phyloP scores from a whole-genome alignment of 2,329 filamentous ascomycete genomes.

The Macrophomina tecta region DNA sequence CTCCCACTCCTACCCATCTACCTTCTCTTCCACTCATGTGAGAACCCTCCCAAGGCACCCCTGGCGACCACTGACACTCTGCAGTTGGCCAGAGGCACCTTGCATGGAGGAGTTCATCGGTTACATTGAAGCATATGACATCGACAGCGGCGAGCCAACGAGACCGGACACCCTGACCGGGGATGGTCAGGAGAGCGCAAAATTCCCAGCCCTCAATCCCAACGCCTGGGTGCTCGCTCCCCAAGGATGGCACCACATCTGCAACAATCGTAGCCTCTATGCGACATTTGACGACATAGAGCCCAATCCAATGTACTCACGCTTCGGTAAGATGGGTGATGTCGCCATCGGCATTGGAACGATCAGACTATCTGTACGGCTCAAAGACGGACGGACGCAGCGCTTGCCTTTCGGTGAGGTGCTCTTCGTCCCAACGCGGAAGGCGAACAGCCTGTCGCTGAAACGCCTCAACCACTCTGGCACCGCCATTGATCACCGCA shows the following conservation, averaged over 20 bases:
- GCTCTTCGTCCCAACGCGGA: constrained; percentile 16
- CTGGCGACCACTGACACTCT: not conserved
- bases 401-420: constrained; percentile 20
- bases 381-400: constrained; percentile 4
- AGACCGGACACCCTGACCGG: not conserved
- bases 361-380: constrained; percentile 3
- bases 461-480: constrained; percentile 18
- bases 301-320: constrained; percentile 6
- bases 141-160: constrained; percentile 6
- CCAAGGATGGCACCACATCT: constrained; percentile 26
- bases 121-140: constrained; percentile 20
- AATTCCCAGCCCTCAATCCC: constrained; percentile 14
- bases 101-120: constrained; percentile 25
- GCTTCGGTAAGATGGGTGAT: constrained; percentile 15
- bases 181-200: constrained; percentile 15
- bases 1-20: not conserved
- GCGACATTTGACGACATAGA: constrained; percentile 9
- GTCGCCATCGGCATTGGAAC: constrained; percentile 16
- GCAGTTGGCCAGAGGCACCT: not conserved
- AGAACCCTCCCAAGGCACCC: no score
- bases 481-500: constrained; percentile 20
- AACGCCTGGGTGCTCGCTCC: constrained; percentile 17
- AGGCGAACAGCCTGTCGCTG: constrained; percentile 21
- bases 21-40: not conserved
- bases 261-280: constrained; percentile 21